A percentile compares a stretch with the other conserved stretches of the same genome.
These are phyloP conservation scores for Plasmodium coatneyi DNA, from an alignment of 169 alveolate genomes.

Conservation along the genomic window DNA sequence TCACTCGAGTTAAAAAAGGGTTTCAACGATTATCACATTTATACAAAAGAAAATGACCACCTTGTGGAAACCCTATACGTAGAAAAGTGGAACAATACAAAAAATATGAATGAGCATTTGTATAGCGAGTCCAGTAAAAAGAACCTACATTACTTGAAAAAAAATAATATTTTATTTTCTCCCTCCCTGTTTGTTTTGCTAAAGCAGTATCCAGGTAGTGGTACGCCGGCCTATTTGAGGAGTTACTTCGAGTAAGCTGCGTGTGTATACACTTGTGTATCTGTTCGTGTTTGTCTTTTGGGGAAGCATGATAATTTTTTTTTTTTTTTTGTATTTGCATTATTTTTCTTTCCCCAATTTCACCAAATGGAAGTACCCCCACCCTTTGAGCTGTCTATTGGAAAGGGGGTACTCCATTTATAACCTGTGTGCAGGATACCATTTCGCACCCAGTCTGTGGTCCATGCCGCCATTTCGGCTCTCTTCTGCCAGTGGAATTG, in stretches of 20 bases:
- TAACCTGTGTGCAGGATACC: not conserved
- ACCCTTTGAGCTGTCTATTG: not conserved
- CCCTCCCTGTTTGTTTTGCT: constrained; percentile 58
- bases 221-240: constrained; percentile 26
- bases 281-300: not conserved
- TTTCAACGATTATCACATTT: constrained; percentile 34
- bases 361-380: not conserved
- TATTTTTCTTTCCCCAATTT: not conserved
- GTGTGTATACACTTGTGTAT: not conserved
- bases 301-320: not conserved
- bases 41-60: constrained; percentile 43
- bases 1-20: constrained; percentile 43
- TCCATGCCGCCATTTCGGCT: not conserved
- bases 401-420: not conserved
- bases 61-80: constrained; percentile 58
- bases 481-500: not conserved
- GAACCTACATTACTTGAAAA: constrained; percentile 29
- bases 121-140: constrained; percentile 47
- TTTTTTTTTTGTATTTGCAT: not conserved
- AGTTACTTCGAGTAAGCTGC: not conserved
- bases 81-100: constrained; percentile 46
- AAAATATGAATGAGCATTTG: constrained; percentile 43
- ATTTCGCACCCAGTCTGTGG: not conserved
- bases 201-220: constrained; percentile 12
- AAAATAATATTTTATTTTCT: constrained; percentile 36